Conservation (phyloP, 2,329 filamentous ascomycete genomes). For the Aspergillus alliaceus region DNA sequence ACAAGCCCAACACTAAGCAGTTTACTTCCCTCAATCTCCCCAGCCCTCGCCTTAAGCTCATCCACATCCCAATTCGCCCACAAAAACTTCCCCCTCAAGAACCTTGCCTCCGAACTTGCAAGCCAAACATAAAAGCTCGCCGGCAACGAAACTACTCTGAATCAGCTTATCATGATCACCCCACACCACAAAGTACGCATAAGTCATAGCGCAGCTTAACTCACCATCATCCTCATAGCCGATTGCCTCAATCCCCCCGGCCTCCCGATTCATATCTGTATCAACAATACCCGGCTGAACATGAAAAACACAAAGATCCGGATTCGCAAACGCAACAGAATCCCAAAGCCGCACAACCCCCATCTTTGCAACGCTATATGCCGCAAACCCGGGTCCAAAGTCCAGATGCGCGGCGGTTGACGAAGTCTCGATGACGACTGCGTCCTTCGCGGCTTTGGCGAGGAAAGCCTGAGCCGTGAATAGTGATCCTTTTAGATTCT, state of each 20-base stretch:
- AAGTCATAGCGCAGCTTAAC: neutral
- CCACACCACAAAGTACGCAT: no score
- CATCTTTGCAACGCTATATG: conserved; percentile 16
- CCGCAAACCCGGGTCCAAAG: conserved; percentile 12
- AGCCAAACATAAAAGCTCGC: conserved; percentile 38
- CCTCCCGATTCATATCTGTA: conserved; percentile 20
- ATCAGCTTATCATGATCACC: no score
- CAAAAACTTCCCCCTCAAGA: conserved; percentile 39
- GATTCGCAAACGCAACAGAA: conserved; percentile 13
- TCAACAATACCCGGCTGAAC: conserved; percentile 17
- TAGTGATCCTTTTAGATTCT: conserved; percentile 8
- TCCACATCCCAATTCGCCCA: conserved; percentile 43
- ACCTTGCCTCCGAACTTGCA: conserved; percentile 37
- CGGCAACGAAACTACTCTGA: conserved; percentile 22
- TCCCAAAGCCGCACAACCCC: conserved; percentile 13
- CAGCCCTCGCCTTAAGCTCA: conserved; percentile 29
- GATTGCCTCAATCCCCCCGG: conserved; percentile 7
- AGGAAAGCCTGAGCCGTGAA: conserved; percentile 8
- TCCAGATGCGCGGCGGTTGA: conserved; percentile 10
- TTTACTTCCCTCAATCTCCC: conserved; percentile 11
- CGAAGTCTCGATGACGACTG: conserved; percentile 7
- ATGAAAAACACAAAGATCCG: conserved; percentile 17
- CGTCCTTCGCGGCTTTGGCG: conserved; percentile 6
- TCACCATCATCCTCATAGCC: conserved; percentile 14
- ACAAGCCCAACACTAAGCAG: neutral